These are phyloP conservation scores for Xylariaceae sp. DNA, from an alignment of 2,329 filamentous ascomycete species.

Conservation along the genomic window DNA sequence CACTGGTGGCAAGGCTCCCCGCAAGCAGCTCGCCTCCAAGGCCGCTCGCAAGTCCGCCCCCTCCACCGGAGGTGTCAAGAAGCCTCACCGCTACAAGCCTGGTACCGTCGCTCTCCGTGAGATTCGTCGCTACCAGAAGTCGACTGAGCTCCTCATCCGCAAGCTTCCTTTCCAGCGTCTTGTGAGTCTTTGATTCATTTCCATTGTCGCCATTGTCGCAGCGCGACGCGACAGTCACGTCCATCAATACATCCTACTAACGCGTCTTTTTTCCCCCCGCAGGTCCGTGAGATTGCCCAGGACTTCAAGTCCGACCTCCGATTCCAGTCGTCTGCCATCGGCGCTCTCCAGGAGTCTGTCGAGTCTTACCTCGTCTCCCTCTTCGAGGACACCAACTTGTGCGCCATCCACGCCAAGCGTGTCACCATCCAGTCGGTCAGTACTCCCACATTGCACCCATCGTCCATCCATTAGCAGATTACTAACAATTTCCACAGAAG, in stretches of 20 bases:
- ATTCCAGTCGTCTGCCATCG: conserved; percentile 98
- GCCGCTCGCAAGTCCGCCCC: conserved; percentile 97
- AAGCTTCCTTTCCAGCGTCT: conserved; percentile 98
- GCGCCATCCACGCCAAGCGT: conserved; percentile 98
- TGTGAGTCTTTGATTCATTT: conserved; percentile 43
- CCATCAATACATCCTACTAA: conserved; percentile 17
- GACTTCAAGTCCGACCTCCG: conserved; percentile 93
- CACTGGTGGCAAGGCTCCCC: conserved; percentile 73
- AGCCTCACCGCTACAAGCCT: conserved; percentile 87
- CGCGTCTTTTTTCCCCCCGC: conserved; percentile 3
- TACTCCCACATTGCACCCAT: conserved; percentile 13
- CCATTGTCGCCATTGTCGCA: not conserved
- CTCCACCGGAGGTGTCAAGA: conserved; percentile 95
- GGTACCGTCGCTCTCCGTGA: conserved; percentile 97
- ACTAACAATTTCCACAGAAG: conserved; percentile 55
- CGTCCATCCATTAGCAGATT: not conserved
- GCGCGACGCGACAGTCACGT: not conserved
- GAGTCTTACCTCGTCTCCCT: conserved; percentile 98
- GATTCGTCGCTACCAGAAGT: conserved; percentile 98
- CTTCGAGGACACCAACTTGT: conserved; percentile 97
- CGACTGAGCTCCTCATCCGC: conserved; percentile 90
- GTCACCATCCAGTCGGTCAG: conserved; percentile 83
- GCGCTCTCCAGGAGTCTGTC: conserved; percentile 95
- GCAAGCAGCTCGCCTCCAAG: conserved; percentile 99
- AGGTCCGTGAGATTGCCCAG: conserved; percentile 90